Evolutionary conservation across 257 asterid genomes (phyloP).

Genomic region (Mitragyna speciosa): DNA sequence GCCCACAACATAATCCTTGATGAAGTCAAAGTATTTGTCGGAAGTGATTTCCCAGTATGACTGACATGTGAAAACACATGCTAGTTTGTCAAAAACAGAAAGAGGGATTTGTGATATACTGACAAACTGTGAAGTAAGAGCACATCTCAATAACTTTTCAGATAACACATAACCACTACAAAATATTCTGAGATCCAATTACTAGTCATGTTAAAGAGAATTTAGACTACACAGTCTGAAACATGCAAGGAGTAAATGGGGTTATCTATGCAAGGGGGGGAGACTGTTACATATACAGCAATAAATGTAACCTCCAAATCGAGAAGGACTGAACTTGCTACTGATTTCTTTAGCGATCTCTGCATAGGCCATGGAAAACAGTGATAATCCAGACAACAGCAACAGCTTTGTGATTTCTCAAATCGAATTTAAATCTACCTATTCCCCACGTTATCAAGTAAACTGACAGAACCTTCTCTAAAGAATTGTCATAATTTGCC

Average conservation of each 20-base stretch:
- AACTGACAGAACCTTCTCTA: neutral
- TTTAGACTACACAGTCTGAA: neutral
- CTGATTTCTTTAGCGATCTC: neutral
- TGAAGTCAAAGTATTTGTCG: conserved; percentile 72
- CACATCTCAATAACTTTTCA: neutral
- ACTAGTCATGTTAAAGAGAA: neutral
- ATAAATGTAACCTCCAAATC: neutral
- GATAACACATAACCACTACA: neutral
- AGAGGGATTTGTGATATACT: neutral
- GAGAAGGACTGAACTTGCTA: neutral
- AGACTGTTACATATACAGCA: neutral
- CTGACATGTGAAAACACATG: conserved; percentile 37
- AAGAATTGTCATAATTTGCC: neutral
- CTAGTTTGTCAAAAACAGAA: conserved; percentile 1
- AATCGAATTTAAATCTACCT: neutral
- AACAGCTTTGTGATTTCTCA: neutral
- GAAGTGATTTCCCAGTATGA: conserved; percentile 87
- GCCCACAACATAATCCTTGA: conserved; percentile 84
- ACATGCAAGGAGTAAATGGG: neutral
- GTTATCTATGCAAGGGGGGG: neutral
- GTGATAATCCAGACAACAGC: neutral
- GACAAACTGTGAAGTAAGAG: neutral
- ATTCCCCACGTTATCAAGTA: neutral
- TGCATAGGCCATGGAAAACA: neutral
- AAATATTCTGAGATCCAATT: neutral